A percentile compares a stretch with the other conserved stretches of the same genome.
Conservation (phyloP, 2,329 filamentous ascomycete species). For the Penicillium sp. region DNA sequence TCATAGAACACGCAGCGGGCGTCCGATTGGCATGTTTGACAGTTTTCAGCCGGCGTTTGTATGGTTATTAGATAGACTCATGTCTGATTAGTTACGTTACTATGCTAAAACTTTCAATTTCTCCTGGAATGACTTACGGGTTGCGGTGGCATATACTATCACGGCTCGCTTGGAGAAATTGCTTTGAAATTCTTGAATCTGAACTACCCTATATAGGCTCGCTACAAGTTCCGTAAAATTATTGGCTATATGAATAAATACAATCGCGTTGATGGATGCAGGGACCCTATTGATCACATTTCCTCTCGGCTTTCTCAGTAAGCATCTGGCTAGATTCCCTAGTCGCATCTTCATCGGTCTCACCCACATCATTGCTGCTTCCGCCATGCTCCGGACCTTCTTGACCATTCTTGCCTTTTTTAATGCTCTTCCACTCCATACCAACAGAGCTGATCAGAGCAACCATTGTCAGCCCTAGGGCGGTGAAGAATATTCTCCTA, state of each 20-base stretch:
- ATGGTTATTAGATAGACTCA: neutral
- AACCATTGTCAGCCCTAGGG: neutral
- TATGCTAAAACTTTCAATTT: neutral
- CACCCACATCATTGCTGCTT: neutral
- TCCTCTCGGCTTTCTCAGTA: neutral
- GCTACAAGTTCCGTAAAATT: too few relatives aligned
- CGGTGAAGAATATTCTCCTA: neutral
- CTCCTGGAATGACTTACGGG: neutral
- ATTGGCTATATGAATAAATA: too few relatives aligned
- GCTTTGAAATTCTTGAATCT: too few relatives aligned
- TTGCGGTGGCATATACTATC: too few relatives aligned
- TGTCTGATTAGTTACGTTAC: neutral
- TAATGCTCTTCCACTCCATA: slow-evolving; percentile 7
- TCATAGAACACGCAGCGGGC: neutral
- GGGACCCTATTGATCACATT: too few relatives aligned
- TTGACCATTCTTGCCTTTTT: slow-evolving; percentile 7
- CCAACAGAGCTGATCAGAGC: neutral
- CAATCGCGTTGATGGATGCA: too few relatives aligned
- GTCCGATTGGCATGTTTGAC: neutral
- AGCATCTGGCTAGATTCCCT: neutral
- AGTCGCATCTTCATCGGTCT: neutral
- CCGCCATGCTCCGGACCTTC: neutral
- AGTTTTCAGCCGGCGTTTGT: neutral
- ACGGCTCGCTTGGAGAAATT: too few relatives aligned
- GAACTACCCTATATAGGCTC: too few relatives aligned